Evolutionary conservation across 257 asterid species (phyloP), one percentile per base, ranked within the genome.

Genomic region (Asclepias syriaca): DNA sequence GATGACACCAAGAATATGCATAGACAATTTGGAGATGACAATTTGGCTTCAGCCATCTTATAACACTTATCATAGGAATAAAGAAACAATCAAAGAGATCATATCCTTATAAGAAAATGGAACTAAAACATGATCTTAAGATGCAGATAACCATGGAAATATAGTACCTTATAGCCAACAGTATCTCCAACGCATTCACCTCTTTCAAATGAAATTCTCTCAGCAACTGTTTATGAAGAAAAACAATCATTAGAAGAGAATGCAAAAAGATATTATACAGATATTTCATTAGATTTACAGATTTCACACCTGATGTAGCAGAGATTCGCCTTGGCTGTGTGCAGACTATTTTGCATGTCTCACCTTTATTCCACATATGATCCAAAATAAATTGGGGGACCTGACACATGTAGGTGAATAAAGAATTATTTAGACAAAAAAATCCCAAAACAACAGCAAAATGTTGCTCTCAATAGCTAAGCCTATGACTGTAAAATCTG

Each of bases 291-390:
- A 34, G 55, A n/a, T 27, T 63, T 24, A 65, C 65, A 53, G 71
- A 39, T 34, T 60, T 61, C 74, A 24, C 58, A 86, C 99, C 99
- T 85, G 99, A 94, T 58, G 85, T 88, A 50, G 99, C 97, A 81
- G 99, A 91, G 56, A 94, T 90, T 76, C 98, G 83, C 66, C 99
- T 84, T 22, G 99, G 98, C 81, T 94, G 99, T 63, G 97, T 87
- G 78, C 99, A 94, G 60, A 94, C 85, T 72, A 94, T 79, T 87
- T 94, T 94, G 83, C 97, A 91, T 21, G 86, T 18, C 86, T 89
- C 89, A 46, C 96, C 93, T 80, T 81, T 89, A 72, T 88, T 79
- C 99, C 99, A 94, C 74, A 82, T 85, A 81, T 88, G 91, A 80
- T 94, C 99, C 83, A 94, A 79, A 78, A 94, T 78, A 86, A 78